Conservation (phyloP, 768 basidiomycete species). For the Mrakia gelida region DNA sequence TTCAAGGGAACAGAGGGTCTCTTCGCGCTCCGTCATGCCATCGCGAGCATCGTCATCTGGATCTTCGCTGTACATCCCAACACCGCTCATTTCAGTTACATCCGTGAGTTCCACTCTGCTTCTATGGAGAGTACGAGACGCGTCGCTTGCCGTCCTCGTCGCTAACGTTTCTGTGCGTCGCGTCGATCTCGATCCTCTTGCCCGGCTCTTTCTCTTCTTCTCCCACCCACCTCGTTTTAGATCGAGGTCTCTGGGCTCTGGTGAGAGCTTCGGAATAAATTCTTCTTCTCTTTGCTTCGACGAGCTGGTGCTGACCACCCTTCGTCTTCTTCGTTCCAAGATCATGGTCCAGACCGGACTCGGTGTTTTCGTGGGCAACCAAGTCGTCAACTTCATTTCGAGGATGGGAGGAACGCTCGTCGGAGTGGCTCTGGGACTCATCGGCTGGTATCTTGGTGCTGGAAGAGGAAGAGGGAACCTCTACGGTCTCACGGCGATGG, state of each 20-base stretch:
- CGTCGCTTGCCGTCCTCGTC: neutral
- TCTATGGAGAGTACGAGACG: conserved; percentile 48
- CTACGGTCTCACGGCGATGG: conserved; percentile 54
- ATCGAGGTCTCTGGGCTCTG: conserved; percentile 20
- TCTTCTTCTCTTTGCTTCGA: no score
- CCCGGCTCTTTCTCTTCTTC: no score
- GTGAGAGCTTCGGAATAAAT: no score
- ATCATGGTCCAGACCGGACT: conserved; percentile 52
- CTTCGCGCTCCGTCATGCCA: conserved; percentile 54
- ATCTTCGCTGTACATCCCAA: conserved; percentile 31
- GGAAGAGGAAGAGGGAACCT: conserved; percentile 52
- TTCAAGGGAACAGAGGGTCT: conserved; percentile 48
- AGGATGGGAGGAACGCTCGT: conserved; percentile 51
- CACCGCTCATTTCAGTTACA: conserved; percentile 46
- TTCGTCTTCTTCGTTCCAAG: no score
- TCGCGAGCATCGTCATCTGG: conserved; percentile 49
- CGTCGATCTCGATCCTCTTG: no score
- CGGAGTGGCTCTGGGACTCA: conserved; percentile 50
- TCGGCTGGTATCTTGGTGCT: conserved; percentile 54
- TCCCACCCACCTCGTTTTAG: neutral
- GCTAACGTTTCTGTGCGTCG: neutral
- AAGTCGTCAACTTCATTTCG: conserved; percentile 51
- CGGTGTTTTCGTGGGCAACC: conserved; percentile 58
- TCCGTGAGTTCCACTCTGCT: conserved; percentile 47
- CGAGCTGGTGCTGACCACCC: no score